These are phyloP conservation scores for Cucumis cinereus DNA, from an alignment of 306 rosid species.

Conservation along the genomic window DNA sequence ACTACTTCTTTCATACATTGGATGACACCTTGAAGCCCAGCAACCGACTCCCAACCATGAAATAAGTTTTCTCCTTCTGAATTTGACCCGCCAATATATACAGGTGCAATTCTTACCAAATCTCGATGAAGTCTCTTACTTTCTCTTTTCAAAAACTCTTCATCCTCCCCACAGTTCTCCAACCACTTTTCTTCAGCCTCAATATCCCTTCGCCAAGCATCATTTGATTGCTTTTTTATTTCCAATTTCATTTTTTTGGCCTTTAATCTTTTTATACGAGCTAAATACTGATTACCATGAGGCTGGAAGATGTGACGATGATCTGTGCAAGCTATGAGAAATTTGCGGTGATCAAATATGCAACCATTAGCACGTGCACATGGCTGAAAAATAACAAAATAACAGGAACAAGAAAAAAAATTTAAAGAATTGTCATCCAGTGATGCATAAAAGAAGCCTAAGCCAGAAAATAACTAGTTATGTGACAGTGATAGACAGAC, in stretches of 20 bases:
- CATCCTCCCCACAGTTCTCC: slow-evolving; percentile 98
- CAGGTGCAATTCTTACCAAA: slow-evolving; percentile 86
- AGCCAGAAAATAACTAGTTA: neutral
- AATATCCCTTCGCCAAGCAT: slow-evolving; percentile 67
- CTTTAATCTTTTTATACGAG: slow-evolving; percentile 61
- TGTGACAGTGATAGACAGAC: slow-evolving; percentile 29
- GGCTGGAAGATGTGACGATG: slow-evolving; percentile 87
- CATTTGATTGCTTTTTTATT: slow-evolving; percentile 66
- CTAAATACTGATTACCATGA: slow-evolving; percentile 50
- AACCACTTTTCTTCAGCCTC: slow-evolving; percentile 95
- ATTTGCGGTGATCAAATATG: slow-evolving; percentile 91
- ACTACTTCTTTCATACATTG: slow-evolving; percentile 96
- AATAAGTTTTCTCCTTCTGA: slow-evolving; percentile 41
- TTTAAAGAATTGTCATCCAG: neutral
- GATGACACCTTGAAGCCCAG: slow-evolving; percentile 97
- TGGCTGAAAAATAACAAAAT: slow-evolving; percentile 48
- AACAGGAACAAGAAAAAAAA: neutral
- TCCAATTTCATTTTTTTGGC: slow-evolving; percentile 83
- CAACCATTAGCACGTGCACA: slow-evolving; percentile 96
- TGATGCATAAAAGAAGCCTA: neutral
- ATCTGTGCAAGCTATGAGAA: slow-evolving; percentile 97
- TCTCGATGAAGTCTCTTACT: slow-evolving; percentile 98
- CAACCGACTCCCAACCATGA: slow-evolving; percentile 99
- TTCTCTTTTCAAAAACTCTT: slow-evolving; percentile 96
- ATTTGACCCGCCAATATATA: slow-evolving; percentile 80